phyloP scores from a whole-genome alignment of 2,329 filamentous ascomycete genomes.

The Arachnopeziza araneosa region DNA sequence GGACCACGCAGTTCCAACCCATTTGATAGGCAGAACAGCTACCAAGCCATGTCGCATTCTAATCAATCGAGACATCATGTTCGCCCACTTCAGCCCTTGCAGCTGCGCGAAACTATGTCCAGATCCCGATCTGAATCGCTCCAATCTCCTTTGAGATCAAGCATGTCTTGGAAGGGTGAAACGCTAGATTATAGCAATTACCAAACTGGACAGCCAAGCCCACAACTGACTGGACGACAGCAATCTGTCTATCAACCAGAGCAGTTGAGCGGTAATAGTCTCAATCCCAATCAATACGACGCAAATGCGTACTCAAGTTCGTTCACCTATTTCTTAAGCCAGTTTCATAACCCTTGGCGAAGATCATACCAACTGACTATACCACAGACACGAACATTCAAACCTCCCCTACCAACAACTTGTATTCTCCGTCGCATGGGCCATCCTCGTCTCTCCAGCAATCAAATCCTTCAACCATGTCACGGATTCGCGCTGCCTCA shows the following conservation, averaged over 20 bases:
- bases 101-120: slow-evolving; percentile 51
- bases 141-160: slow-evolving; percentile 53
- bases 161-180: slow-evolving; percentile 59
- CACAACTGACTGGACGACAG: slow-evolving; percentile 42
- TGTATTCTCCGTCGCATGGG: slow-evolving; percentile 40
- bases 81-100: slow-evolving; percentile 51
- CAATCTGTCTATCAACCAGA: slow-evolving; percentile 47
- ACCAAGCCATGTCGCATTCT: slow-evolving; percentile 40
- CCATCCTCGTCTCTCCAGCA: slow-evolving; percentile 36
- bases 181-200: slow-evolving; percentile 51
- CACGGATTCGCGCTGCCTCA: slow-evolving; percentile 43
- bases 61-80: slow-evolving; percentile 41
- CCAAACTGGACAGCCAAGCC: slow-evolving; percentile 40
- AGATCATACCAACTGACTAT: slow-evolving; percentile 14
- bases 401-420: slow-evolving; percentile 43
- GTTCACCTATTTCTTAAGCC: slow-evolving; percentile 16
- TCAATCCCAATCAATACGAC: slow-evolving; percentile 44
- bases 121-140: slow-evolving; percentile 52
- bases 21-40: slow-evolving; percentile 45
- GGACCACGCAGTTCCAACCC: slow-evolving; percentile 47
- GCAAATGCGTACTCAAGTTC: slow-evolving; percentile 46
- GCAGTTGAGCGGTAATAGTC: slow-evolving; percentile 38
- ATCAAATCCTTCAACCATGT: slow-evolving; percentile 37
- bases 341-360: slow-evolving; percentile 16
- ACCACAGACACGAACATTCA: slow-evolving; percentile 40